Conservation (phyloP, 805 yeast genomes). For the Blastobotrys attinorum region DNA sequence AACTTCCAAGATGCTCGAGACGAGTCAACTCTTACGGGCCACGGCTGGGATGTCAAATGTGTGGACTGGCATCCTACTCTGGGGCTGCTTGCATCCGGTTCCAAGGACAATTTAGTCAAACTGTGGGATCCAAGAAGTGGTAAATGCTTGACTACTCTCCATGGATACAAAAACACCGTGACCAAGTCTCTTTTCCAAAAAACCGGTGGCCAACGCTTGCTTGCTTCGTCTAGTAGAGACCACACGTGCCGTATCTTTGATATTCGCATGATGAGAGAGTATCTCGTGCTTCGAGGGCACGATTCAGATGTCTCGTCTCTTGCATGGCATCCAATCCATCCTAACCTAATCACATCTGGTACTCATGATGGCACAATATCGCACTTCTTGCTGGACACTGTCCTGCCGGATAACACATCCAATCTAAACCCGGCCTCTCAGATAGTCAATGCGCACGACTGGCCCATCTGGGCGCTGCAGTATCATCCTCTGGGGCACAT, state of each 20-base stretch:
- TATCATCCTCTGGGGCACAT: conserved; percentile 94
- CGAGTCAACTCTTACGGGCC: conserved; percentile 77
- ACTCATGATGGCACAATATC: conserved; percentile 82
- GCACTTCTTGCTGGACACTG: conserved; percentile 60
- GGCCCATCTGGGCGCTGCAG: conserved; percentile 81
- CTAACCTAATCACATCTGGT: conserved; percentile 72
- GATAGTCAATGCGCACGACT: conserved; percentile 91
- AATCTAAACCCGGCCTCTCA: conserved; percentile 29
- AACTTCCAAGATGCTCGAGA: conserved; percentile 82
- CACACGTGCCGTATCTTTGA: conserved; percentile 84
- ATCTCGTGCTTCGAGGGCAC: conserved; percentile 63
- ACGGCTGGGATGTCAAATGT: conserved; percentile 97
- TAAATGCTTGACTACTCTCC: conserved; percentile 54
- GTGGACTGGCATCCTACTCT: conserved; percentile 94
- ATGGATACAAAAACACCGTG: conserved; percentile 94
- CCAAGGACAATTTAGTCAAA: conserved; percentile 88
- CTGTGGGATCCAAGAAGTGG: conserved; percentile 89
- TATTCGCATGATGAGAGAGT: conserved; percentile 72
- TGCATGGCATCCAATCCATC: conserved; percentile 89
- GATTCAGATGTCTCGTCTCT: conserved; percentile 80
- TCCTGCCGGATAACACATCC: conserved; percentile 22
- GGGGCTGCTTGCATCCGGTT: conserved; percentile 85
- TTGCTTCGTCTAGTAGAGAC: conserved; percentile 87
- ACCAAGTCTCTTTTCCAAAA: conserved; percentile 81
- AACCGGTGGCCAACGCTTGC: conserved; percentile 56